Percentiles rank a stretch among this genome's conserved stretches.
These are phyloP conservation scores for Colletotrichum somersetense DNA, from an alignment of 2,329 filamentous ascomycete species.

Conservation along the genomic window DNA sequence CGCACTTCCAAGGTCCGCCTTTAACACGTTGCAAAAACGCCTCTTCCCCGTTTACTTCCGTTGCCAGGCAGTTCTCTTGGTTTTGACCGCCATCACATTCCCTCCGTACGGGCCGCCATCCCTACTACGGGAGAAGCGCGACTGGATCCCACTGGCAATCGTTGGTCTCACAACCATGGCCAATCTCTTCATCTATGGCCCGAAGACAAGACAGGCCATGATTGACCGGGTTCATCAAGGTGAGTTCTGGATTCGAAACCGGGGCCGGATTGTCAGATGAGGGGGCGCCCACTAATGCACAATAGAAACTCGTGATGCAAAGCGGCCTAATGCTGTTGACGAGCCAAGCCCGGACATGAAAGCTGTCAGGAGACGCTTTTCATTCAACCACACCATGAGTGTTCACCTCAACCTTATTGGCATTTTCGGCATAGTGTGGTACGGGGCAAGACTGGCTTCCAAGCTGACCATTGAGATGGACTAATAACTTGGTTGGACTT, in stretches of 20 bases:
- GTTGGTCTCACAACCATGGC: constrained; percentile 49
- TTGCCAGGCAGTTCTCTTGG: constrained; percentile 51
- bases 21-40: constrained; percentile 54
- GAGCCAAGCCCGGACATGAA: constrained; percentile 46
- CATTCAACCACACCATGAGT: constrained; percentile 55
- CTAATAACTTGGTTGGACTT: neutral
- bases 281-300: neutral
- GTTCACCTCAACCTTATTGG: constrained; percentile 57
- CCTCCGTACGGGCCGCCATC: constrained; percentile 50
- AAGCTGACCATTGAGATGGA: constrained; percentile 39
- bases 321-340: constrained; percentile 16
- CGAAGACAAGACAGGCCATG: constrained; percentile 51
- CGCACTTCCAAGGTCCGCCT: constrained; percentile 52
- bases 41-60: constrained; percentile 59
- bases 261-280: neutral
- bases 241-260: constrained; percentile 5
- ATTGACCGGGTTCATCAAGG: constrained; percentile 50
- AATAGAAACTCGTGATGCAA: constrained; percentile 43
- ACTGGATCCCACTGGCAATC: constrained; percentile 53
- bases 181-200: constrained; percentile 55
- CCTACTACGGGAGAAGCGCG: constrained; percentile 46
- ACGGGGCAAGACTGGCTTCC: constrained; percentile 48
- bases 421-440: constrained; percentile 49
- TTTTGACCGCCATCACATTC: constrained; percentile 51
- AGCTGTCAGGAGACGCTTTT: constrained; percentile 50